phyloP scores from a whole-genome alignment of 257 asterid species.

The Capsicum baccatum region DNA sequence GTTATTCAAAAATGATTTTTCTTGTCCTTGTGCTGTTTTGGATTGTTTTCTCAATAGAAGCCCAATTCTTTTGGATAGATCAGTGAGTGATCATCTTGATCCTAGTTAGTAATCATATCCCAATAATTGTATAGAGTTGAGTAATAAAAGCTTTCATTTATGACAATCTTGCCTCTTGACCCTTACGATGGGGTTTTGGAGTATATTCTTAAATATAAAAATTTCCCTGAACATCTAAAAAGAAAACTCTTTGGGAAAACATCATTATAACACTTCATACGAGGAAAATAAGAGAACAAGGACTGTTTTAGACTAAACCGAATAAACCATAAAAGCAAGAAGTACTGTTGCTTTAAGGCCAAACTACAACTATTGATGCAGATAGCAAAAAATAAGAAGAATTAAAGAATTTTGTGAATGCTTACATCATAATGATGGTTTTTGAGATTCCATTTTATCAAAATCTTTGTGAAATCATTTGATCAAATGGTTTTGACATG shows the following conservation, averaged over 20 bases:
- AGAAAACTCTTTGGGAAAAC: neutral
- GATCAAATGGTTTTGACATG: too few species aligned
- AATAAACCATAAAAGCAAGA: neutral
- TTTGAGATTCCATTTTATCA: neutral
- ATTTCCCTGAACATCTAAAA: neutral
- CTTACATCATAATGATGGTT: slow-evolving; percentile 6
- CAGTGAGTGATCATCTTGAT: neutral
- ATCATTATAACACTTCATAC: neutral
- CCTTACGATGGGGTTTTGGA: neutral
- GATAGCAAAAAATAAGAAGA: neutral
- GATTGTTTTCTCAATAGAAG: neutral
- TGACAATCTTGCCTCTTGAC: neutral
- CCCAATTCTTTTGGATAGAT: slow-evolving; percentile 1
- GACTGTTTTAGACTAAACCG: neutral
- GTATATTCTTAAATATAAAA: slow-evolving; percentile 4
- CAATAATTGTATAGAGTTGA: neutral
- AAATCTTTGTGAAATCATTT: too few species aligned
- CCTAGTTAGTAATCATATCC: neutral
- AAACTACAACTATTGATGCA: neutral
- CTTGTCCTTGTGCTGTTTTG: slow-evolving; percentile 6
- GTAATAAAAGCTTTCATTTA: slow-evolving; percentile 4
- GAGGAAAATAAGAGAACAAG: neutral
- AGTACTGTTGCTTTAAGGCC: neutral
- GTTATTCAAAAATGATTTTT: slow-evolving; percentile 8
- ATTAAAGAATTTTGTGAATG: slow-evolving; percentile 9